Percentiles rank a stretch among this genome's conserved stretches.
These are phyloP conservation scores for Rosa lucieae DNA, from an alignment of 306 rosid genomes.

Conservation along the genomic window DNA sequence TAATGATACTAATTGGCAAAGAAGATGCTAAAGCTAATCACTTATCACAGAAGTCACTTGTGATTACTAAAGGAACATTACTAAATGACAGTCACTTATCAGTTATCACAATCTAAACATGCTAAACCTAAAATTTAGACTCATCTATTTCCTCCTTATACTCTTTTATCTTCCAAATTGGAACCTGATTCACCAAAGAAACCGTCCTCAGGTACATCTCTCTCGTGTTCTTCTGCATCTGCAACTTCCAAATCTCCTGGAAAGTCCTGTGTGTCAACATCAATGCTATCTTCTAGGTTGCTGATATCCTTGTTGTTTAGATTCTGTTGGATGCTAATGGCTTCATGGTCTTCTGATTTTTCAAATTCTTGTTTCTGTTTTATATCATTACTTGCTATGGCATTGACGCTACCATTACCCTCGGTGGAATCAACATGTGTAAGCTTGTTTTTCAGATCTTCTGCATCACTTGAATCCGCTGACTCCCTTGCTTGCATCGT, in stretches of 20 bases:
- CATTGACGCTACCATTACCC: constrained; percentile 5
- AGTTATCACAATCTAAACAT: neutral
- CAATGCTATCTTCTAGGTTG: constrained; percentile 21
- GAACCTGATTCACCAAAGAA: constrained; percentile 28
- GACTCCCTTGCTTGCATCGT: constrained; percentile 19
- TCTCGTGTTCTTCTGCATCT: constrained; percentile 26
- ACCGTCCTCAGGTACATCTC: constrained; percentile 20
- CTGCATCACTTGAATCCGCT: constrained; percentile 2
- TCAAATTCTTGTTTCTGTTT: constrained; percentile 12
- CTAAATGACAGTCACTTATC: neutral
- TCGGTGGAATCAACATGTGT: neutral
- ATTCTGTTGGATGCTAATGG: constrained; percentile 22
- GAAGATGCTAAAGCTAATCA: too few species aligned
- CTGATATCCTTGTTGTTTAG: constrained; percentile 30
- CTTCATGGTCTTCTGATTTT: constrained; percentile 25
- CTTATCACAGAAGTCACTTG: too few species aligned
- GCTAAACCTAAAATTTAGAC: constrained; percentile 42
- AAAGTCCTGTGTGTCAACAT: constrained; percentile 3
- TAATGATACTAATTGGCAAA: neutral
- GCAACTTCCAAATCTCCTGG: constrained; percentile 25
- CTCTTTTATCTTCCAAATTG: constrained; percentile 34
- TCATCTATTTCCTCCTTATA: constrained; percentile 54
- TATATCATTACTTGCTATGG: constrained; percentile 10
- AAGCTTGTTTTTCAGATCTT: constrained; percentile 11
- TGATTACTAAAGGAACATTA: too few species aligned